Evolutionary conservation across 2,329 filamentous ascomycete species (phyloP), one percentile per base, ranked within the genome.

Genomic region (Cercospora beticola): DNA sequence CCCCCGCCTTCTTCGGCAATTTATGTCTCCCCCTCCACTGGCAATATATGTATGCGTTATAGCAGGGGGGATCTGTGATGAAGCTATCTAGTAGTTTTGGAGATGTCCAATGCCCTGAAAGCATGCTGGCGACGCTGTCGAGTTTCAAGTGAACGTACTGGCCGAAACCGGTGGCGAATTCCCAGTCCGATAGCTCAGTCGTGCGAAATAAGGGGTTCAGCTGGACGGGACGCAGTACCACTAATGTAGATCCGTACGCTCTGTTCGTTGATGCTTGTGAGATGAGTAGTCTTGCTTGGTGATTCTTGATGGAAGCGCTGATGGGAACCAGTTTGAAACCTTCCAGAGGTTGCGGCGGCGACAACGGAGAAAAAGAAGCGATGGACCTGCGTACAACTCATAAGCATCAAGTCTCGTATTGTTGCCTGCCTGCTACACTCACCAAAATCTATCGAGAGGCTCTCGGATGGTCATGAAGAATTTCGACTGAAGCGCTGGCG

Each of bases 121-220:
- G 36, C 36, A 40, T 8, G 0, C 2, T 40, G 2, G 36, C 3
- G 36, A 40, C 36, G 36, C 16, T 40, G 16, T 40, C 36, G 36
- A 40, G 36, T 1, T n/a, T 8, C 6, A 40, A 1, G 6, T 0
- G 8, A 8, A n/a, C 16, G 5, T 1, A 0, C n/a, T 40, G 36
- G 16, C 2, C 36, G 6, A 7, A 40, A 16, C 36, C 16, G 2
- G 36, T 3, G 5, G 36, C 36, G 16, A 40, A 40, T 0, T 3
- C 6, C 36, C 36, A 0, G 5, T 8, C 6, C 0, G 36, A 40
- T 40, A 3, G 5, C 36, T 8, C 5, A 3, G 1, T 40, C 1
- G 36, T 16, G 16, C 36, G 16, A 8, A 40, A 40, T 3, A n/a
- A 40, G 36, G 36, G 36, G 6, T 40, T 40, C 5, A 40, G 14